These are phyloP conservation scores for Alisma plantagoaquatica DNA, from an alignment of 106 monocot species.

Conservation along the genomic window DNA sequence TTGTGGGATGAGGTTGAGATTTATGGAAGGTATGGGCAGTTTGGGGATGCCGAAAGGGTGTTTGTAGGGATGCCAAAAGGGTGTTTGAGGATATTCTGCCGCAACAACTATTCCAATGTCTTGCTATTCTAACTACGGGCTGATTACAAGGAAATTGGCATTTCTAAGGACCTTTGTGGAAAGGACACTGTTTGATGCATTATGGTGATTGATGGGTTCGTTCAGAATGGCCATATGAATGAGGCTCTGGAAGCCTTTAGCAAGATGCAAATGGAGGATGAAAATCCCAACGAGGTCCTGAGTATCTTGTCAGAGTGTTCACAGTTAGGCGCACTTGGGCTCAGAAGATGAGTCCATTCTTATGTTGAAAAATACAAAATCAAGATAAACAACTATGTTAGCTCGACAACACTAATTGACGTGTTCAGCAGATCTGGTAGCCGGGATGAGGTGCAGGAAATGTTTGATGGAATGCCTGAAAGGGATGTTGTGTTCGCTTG, in stretches of 20 bases:
- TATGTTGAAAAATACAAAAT: conserved; percentile 20
- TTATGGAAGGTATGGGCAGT: conserved; percentile 23
- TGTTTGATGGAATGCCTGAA: no score
- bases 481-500: no score
- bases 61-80: no score
- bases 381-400: no score
- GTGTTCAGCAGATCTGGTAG: no score
- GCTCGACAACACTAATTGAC: no score
- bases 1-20: no score
- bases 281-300: conserved; percentile 42
- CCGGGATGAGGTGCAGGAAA: no score
- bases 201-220: conserved; percentile 41
- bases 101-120: conserved; percentile 37
- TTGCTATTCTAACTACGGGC: conserved; percentile 19
- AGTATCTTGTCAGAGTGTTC: no score
- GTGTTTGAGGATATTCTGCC: conserved; percentile 35
- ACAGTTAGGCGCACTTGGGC: conserved; percentile 44
- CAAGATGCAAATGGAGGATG: conserved; percentile 33
- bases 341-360: conserved; percentile 53
- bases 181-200: conserved; percentile 59
- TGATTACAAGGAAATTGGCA: conserved; percentile 13
- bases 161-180: conserved; percentile 15
- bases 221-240: conserved; percentile 22
- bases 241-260: conserved; percentile 37
- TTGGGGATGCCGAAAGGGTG: conserved; percentile 23